Percentiles rank a stretch among this genome's conserved stretches.
phyloP scores from a whole-genome alignment of 331 rosid species.

The Saraca asoca region DNA sequence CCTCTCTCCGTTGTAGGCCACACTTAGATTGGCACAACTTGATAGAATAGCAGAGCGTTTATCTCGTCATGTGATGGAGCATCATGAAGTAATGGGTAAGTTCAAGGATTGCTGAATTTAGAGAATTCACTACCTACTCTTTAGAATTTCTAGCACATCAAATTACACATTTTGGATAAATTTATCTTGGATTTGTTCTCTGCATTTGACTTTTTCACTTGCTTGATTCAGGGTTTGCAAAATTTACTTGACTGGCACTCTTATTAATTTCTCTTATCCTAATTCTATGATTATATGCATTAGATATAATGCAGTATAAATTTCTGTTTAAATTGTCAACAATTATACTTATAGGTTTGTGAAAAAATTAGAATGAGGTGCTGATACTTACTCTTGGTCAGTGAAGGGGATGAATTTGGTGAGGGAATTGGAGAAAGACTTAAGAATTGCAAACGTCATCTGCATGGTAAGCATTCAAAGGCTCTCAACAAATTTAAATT shows the following conservation, averaged over 20 bases:
- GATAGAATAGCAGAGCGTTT: constrained; percentile 86
- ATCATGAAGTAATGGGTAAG: constrained; percentile 99
- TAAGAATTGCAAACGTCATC: constrained; percentile 93
- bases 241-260: background rate
- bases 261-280: constrained; percentile 4
- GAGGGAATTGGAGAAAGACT: constrained; percentile 94
- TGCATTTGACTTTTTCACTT: constrained; percentile 16
- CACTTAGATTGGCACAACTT: constrained; percentile 87
- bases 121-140: constrained; percentile 25
- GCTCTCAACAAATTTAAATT: constrained; percentile 17
- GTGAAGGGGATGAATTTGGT: constrained; percentile 99
- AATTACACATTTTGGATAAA: constrained; percentile 26
- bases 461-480: constrained; percentile 73
- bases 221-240: constrained; percentile 18
- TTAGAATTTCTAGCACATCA: constrained; percentile 12
- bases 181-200: constrained; percentile 31
- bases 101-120: constrained; percentile 27
- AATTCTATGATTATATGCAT: too few species aligned
- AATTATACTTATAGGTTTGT: constrained; percentile 1
- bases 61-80: constrained; percentile 92
- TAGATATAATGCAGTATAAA: too few species aligned
- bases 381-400: constrained; percentile 90
- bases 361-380: constrained; percentile 38
- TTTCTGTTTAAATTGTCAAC: too few species aligned
- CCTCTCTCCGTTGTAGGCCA: constrained; percentile 51